These are phyloP conservation scores for Sporothrix schenckii DNA, from an alignment of 2,329 filamentous ascomycete species.

Conservation along the genomic window DNA sequence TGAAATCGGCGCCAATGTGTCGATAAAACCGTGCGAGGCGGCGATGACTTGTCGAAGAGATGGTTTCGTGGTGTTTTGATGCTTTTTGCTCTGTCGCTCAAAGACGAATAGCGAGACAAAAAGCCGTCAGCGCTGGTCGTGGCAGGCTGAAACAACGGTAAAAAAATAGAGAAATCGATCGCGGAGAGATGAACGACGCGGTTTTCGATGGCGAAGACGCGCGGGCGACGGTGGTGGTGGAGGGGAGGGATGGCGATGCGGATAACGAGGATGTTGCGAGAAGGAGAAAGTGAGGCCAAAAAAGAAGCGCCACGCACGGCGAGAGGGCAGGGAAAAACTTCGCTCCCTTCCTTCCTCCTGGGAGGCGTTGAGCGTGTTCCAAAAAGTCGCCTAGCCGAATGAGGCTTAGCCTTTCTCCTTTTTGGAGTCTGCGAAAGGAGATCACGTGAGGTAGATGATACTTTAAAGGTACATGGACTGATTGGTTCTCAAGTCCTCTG, in stretches of 20 bases:
- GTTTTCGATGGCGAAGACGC: conserved; percentile 51
- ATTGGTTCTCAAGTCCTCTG: conserved; percentile 27
- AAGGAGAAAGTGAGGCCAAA: conserved; percentile 32
- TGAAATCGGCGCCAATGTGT: conserved; percentile 53
- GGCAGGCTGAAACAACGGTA: conserved; percentile 35
- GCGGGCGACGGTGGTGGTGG: conserved; percentile 21
- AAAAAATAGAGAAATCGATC: conserved; percentile 27
- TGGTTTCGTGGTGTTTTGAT: conserved; percentile 1
- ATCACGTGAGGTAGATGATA: conserved; percentile 29
- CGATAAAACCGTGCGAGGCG: conserved; percentile 41
- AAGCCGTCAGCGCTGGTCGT: conserved; percentile 3
- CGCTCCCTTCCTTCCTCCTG: conserved; percentile 44
- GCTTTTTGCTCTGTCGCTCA: conserved; percentile 15
- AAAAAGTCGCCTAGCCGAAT: conserved; percentile 42
- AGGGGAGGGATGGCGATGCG: conserved; percentile 42
- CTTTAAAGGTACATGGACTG: conserved; percentile 20
- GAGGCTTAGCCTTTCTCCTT: conserved; percentile 41
- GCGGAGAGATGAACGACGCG: conserved; percentile 55
- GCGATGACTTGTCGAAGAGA: not conserved
- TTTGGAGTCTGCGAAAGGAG: conserved; percentile 22
- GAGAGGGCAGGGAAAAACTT: conserved; percentile 49
- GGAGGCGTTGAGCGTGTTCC: conserved; percentile 41
- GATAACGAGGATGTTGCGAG: conserved; percentile 44
- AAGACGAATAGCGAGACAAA: conserved; percentile 7
- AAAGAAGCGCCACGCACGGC: conserved; percentile 27